Evolutionary conservation across 2,329 filamentous ascomycete species (phyloP).

Genomic region (Colletotrichum destructivum): DNA sequence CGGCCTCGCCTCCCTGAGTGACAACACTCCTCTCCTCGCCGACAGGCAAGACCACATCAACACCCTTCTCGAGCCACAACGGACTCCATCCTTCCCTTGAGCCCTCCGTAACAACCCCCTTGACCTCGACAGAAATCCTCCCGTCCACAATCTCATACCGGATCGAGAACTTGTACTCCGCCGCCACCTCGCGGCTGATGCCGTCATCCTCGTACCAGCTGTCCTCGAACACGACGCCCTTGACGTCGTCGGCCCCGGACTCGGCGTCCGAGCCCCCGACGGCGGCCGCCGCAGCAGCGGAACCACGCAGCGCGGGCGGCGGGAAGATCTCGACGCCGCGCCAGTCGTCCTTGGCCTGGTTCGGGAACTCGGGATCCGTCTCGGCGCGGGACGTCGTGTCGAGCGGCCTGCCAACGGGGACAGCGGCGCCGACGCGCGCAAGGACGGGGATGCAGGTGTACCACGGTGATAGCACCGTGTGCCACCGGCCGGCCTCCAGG

Average conservation of each 20-base stretch:
- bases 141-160: constrained; percentile 23
- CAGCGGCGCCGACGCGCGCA: constrained; percentile 55
- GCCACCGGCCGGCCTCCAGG: constrained; percentile 61
- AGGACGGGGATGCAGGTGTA: constrained; percentile 58
- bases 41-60: constrained; percentile 33
- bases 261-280: constrained; percentile 28
- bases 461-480: constrained; percentile 58
- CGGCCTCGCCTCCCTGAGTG: constrained; percentile 10
- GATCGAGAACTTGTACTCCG: constrained; percentile 33
- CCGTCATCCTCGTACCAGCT: constrained; percentile 59
- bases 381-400: constrained; percentile 54
- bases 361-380: constrained; percentile 56
- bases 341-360: constrained; percentile 58
- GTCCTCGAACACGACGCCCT: constrained; percentile 48
- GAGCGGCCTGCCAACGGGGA: constrained; percentile 56
- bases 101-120: constrained; percentile 5
- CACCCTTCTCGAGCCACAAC: constrained; percentile 23
- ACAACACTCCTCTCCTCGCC: constrained; percentile 33
- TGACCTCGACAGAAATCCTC: constrained; percentile 15
- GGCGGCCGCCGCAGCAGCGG: neutral
- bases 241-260: constrained; percentile 2
- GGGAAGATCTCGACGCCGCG: constrained; percentile 61
- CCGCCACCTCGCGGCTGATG: constrained; percentile 43
- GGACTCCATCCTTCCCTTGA: constrained; percentile 23
- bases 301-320: constrained; percentile 43